These are phyloP conservation scores for Trichoderma sp. DNA, from an alignment of 2,329 filamentous ascomycete genomes.

Conservation along the genomic window DNA sequence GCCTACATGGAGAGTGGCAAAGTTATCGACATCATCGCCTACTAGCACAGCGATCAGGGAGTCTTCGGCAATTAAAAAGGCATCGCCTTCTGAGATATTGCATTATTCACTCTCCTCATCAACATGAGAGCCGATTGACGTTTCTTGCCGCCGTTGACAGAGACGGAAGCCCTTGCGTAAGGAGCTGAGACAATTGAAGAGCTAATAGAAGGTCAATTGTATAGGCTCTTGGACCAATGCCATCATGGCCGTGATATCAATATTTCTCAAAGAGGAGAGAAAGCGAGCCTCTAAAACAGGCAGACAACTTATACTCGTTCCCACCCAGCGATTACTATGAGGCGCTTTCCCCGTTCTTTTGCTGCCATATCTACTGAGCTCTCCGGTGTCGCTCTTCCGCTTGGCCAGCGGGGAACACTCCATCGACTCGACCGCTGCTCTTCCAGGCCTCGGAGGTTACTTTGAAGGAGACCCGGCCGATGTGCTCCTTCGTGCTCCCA, in stretches of 20 bases:
- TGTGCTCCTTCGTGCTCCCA: not conserved
- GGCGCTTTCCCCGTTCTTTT: not conserved
- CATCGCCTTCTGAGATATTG: not conserved
- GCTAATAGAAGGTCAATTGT: not conserved
- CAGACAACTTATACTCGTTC: not conserved
- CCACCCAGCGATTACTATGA: not conserved
- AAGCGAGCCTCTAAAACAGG: not conserved
- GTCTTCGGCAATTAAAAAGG: not conserved
- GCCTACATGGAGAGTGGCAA: not conserved
- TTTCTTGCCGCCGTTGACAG: not conserved
- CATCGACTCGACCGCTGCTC: not conserved
- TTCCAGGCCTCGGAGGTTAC: not conserved
- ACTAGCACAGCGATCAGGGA: not conserved
- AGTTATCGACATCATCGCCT: not conserved
- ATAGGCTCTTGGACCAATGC: fast-evolving
- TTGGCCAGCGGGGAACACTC: not conserved
- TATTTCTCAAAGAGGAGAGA: not conserved
- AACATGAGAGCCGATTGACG: not conserved
- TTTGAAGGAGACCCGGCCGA: not conserved
- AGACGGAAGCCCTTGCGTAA: not conserved
- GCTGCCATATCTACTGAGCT: not conserved
- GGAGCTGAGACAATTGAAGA: not conserved
- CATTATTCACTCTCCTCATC: not conserved
- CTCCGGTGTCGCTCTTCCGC: not conserved
- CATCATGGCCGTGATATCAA: too few species aligned